Base-by-base conservation (phyloP, 257 asterid species). In the Solanum chaucha region DNA sequence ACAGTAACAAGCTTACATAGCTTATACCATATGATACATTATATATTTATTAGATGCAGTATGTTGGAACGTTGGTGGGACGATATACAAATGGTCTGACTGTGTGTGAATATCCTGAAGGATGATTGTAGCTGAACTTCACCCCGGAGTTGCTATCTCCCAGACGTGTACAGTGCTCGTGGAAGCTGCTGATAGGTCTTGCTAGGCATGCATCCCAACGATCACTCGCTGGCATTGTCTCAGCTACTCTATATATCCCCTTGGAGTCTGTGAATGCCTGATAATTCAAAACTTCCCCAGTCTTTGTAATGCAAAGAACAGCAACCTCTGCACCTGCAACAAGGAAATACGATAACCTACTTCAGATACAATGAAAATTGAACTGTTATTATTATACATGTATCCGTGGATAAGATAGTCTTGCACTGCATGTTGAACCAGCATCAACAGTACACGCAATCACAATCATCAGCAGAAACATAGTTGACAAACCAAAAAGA, bases 131-230 rank as follows among this genome's bases (percentile, higher is more conserved):
- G 86, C 92, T 90, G 94, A 96, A 96, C 90, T 95, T 96, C 81
- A 95, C 90, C 9, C 98, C 98, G 3, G 89, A 19, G 86, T 87
- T 94, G 82, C 92, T 93, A 9, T 92, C 96, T 71, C 93, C 92
- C 20, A 91, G 86, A 80, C 85, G 93, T 0, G 94, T 93, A 93
- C 99, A 96, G 86, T 92, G 97, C 68, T 89, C 92, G 61, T 96
- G 94, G 90, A 94, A 96, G 87, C 99, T 96, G 90, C 96, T 94
- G 82, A 96, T 96, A 1, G 99, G 98, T 88, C 99, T 91, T 3
- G 98, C 97, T 3, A 96, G 89, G 89, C 99, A 96, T 4, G 98
- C 94, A 87, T 94, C 97, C 98, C 99, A 96, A 41, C 98, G 93
- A 78, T 95, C 99, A 67, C 96, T 92, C 92, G 91, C 98, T 5